Base-by-base conservation (phyloP, 2,329 filamentous ascomycete species). In the Fusarium robinianum region DNA sequence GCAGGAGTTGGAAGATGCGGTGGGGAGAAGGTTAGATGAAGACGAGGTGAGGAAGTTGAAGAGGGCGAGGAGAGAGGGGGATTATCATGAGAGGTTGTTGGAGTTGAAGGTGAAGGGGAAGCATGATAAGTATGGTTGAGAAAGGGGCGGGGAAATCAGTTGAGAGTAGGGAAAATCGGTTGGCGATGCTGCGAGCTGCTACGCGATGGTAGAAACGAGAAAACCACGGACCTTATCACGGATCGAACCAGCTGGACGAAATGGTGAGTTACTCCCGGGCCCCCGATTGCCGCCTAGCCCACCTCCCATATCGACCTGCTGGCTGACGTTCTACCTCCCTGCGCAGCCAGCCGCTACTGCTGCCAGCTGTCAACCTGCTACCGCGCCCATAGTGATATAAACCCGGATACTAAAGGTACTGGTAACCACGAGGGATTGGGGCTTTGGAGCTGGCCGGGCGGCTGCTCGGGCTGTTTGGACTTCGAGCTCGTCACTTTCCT, bases 71-170 rank as follows among this genome's bases (percentile, higher is more conserved):
- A 80, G 83, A 58, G 88, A 96, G 59, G 94, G 94, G 1, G 85
- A 92, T 65, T 96, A 94, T 65, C 88, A 96, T 66, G 91, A 97
- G 71, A 81, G 81, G 57, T 70, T 96, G 62, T 70, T 97, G 54
- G 85, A 95, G 70, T 75, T 96, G 41, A 94, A 92, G 69, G 86
- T 94, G 19, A 96, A 96, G 74, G 84, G 84, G 42, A 96, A 95
- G 72, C 91, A 95, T 70, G 90, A 96, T 71, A 95, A 95, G 68
- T 96, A 65, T 56, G 64, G 66, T 8, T 71, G 51, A 68, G 15
- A 15, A 15, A 14, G 14, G 9, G 7, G 16, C 8, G 27, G 30
- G 18, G 5, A n/a, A 12, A 26, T 5, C n/a, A 12, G 10, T 11
- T 9, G 26, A 9, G 11, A 4, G 24, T 16, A 18, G 27, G 21